Evolutionary conservation across 345 rosid genomes (phyloP), one percentile per base, ranked within the genome.

Genomic region (Syzygium aromaticum): DNA sequence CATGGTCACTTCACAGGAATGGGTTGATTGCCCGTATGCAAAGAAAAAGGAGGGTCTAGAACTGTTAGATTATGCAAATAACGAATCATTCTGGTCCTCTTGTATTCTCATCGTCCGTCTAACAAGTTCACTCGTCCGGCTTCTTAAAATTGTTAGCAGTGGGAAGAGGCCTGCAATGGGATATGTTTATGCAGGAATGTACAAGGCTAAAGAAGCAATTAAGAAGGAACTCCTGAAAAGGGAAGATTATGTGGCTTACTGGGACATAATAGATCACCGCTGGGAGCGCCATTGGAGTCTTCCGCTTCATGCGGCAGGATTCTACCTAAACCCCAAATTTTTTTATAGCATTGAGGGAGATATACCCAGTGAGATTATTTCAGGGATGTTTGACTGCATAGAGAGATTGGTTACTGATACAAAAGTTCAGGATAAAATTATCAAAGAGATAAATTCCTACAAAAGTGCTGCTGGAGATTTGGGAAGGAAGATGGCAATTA

Each of bases 271-370:
- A 67, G 97, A 98, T 91, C 92, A 77, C 80, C 90, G 98, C 93
- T 98, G 98, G 99, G 90, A 90, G 87, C 96, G 90, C 64, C 96
- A 92, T 43, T 90, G 92, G 88, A 93, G 93, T 86, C 95, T 92
- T 91, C 98, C 99, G 89, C 93, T 98, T 85, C 95, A 94, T 67
- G 95, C 93, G 86, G 97, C 99, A 8, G 99, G 98, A 77, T 98
- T 98, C 91, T 98, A 92, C 90, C 96, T 98, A 33, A 96, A 98
- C 88, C 99, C 99, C 2, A 96, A 93, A 90, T 95, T 96, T 90
- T 98, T 96, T 89, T 96, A 96, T 83, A 93, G 93, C 87, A 91
- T 92, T 4, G 92, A 89, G 43, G 99, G 94, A 89, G 98, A 93
- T 80, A 87, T 93, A 91, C 96, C 92, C 59, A 92, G 91, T 83